Conservation (phyloP, 2,329 filamentous ascomycete genomes). For the Monosporascus cannonballus region DNA sequence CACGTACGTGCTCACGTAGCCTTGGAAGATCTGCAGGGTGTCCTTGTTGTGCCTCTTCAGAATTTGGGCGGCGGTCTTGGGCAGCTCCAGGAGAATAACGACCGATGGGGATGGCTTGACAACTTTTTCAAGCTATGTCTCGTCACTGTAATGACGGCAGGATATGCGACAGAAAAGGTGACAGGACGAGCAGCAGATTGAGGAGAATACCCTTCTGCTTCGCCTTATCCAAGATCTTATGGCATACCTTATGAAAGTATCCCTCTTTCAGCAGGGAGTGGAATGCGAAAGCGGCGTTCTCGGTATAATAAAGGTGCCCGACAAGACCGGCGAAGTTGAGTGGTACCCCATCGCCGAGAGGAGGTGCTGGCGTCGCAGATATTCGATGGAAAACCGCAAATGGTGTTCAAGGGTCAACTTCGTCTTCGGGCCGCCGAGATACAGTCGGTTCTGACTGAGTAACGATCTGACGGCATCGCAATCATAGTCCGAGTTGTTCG, state of each 20-base stretch:
- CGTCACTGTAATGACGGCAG: slow-evolving; percentile 36
- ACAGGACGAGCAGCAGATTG: slow-evolving; percentile 59
- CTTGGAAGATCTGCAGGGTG: slow-evolving; percentile 59
- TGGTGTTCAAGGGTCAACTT: slow-evolving; percentile 69
- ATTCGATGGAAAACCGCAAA: slow-evolving; percentile 75
- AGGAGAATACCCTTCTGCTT: slow-evolving; percentile 37
- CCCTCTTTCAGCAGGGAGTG: slow-evolving; percentile 66
- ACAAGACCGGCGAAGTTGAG: slow-evolving; percentile 68
- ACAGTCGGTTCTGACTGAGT: slow-evolving; percentile 63
- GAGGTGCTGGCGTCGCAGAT: slow-evolving; percentile 62
- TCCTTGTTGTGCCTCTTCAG: slow-evolving; percentile 58
- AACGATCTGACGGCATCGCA: slow-evolving; percentile 58
- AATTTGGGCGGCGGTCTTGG: slow-evolving; percentile 47
- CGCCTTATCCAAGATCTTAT: slow-evolving; percentile 44
- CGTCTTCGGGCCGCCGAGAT: slow-evolving; percentile 62
- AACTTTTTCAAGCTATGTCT: slow-evolving; percentile 39
- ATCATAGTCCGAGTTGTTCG: slow-evolving; percentile 56
- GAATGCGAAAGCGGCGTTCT: slow-evolving; percentile 71
- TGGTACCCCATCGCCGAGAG: slow-evolving; percentile 55
- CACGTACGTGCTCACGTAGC: slow-evolving; percentile 64
- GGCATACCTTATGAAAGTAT: slow-evolving; percentile 60
- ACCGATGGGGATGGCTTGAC: slow-evolving; percentile 55
- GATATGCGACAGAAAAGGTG: slow-evolving; percentile 63
- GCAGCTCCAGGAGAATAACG: slow-evolving; percentile 60
- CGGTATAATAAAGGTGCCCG: slow-evolving; percentile 69